These are phyloP conservation scores for Neurospora sp. DNA, from an alignment of 495 filamentous ascomycete species.

Conservation along the genomic window DNA sequence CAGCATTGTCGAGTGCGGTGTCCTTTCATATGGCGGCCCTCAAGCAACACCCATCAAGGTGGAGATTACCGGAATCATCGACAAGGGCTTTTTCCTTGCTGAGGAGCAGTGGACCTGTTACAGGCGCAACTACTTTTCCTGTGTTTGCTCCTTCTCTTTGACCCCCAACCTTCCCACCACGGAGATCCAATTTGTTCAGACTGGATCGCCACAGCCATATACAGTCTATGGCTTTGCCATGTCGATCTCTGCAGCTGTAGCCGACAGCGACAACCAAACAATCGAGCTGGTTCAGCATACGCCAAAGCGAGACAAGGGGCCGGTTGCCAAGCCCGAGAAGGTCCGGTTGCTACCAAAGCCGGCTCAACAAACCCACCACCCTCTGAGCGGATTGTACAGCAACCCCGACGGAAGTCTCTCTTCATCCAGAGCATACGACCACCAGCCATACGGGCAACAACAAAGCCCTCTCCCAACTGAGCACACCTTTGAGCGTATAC, in stretches of 20 bases:
- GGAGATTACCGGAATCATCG: slow-evolving; percentile 75
- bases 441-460: slow-evolving; percentile 24
- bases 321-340: slow-evolving; percentile 65
- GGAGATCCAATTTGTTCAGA: slow-evolving; percentile 30
- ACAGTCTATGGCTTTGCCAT: slow-evolving; percentile 64
- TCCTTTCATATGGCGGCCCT: slow-evolving; percentile 43
- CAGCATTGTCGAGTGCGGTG: slow-evolving; percentile 46
- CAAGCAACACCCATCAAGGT: slow-evolving; percentile 46
- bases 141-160: slow-evolving; percentile 71
- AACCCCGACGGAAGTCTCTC: slow-evolving; percentile 27
- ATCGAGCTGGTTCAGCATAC: slow-evolving; percentile 92
- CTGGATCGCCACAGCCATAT: slow-evolving; percentile 27
- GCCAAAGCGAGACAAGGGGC: slow-evolving; percentile 88
- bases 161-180: slow-evolving; percentile 25
- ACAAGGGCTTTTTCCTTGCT: slow-evolving; percentile 82
- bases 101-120: slow-evolving; percentile 96
- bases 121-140: slow-evolving; percentile 86
- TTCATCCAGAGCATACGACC: slow-evolving; percentile 29
- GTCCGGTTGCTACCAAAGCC: slow-evolving; percentile 59
- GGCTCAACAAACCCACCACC: slow-evolving; percentile 37
- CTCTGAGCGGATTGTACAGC: slow-evolving; percentile 24
- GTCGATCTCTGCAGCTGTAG: slow-evolving; percentile 79
- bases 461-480: slow-evolving; percentile 38
- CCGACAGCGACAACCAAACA: slow-evolving; percentile 61
- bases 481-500: slow-evolving; percentile 83